Percentiles rank a stretch among this genome's conserved stretches.
These are phyloP conservation scores for Coniosporium apollinis DNA, from an alignment of 495 filamentous ascomycete genomes.

Conservation along the genomic window DNA sequence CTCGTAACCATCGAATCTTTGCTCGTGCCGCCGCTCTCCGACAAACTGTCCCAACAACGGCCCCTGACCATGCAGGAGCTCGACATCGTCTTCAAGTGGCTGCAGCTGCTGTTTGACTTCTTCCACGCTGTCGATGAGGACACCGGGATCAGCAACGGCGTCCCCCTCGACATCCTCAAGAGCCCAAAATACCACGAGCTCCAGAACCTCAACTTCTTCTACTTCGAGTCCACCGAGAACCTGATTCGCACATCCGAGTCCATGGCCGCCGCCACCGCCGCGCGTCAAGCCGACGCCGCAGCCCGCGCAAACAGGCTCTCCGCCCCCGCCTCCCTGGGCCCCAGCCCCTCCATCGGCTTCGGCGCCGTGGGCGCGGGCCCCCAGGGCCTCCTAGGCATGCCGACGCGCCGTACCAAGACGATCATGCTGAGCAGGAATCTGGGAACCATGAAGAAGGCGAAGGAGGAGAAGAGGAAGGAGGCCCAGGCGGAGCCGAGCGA, in stretches of 20 bases:
- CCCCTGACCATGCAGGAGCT: constrained; percentile 78
- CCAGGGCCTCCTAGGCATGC: constrained; percentile 50
- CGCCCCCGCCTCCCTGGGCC: constrained; percentile 38
- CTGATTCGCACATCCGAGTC: constrained; percentile 84
- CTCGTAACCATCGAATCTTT: constrained; percentile 78
- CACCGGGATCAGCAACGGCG: constrained; percentile 70
- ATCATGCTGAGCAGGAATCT: constrained; percentile 92
- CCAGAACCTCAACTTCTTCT: constrained; percentile 92
- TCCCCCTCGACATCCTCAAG: constrained; percentile 79
- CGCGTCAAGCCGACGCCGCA: constrained; percentile 49
- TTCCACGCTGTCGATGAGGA: constrained; percentile 85
- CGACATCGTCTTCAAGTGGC: constrained; percentile 90
- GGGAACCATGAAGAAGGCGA: constrained; percentile 88
- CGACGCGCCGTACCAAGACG: constrained; percentile 66
- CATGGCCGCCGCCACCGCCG: constrained; percentile 82
- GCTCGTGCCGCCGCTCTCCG: constrained; percentile 84
- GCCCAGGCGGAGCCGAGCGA: constrained; percentile 94
- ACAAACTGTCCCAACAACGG: constrained; percentile 82
- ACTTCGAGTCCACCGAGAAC: constrained; percentile 82
- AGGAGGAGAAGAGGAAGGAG: constrained; percentile 88
- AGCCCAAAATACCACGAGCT: constrained; percentile 98
- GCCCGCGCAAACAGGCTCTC: constrained; percentile 47
- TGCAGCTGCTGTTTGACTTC: constrained; percentile 79
- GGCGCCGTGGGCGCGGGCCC: constrained; percentile 28
- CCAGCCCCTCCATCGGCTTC: constrained; percentile 27